phyloP scores from a whole-genome alignment of 441 rosid species.

The Adansonia grandidieri region DNA sequence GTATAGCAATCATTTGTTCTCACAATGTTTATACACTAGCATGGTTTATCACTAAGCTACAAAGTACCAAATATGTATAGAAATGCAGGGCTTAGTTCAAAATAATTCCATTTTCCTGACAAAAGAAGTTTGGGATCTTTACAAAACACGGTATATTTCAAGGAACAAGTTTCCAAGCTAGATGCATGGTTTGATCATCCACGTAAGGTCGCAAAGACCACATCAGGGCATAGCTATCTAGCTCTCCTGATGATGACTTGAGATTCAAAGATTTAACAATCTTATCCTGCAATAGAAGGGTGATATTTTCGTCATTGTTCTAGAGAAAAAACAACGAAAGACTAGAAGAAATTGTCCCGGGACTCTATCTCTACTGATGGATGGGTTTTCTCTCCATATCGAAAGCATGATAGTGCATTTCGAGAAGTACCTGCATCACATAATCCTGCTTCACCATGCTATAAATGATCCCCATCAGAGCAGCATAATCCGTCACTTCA shows the following conservation, averaged over 20 bases:
- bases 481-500: slow-evolving; percentile 52
- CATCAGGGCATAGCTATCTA: slow-evolving; percentile 72
- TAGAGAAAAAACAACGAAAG: not conserved
- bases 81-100: not conserved
- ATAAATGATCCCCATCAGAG: slow-evolving; percentile 58
- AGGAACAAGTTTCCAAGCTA: slow-evolving; percentile 63
- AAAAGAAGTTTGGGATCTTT: not conserved
- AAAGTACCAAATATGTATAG: not conserved
- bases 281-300: slow-evolving; percentile 55
- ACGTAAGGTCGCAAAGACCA: slow-evolving; percentile 84
- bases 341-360: not conserved
- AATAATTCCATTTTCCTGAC: not conserved
- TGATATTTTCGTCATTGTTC: not conserved
- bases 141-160: slow-evolving; percentile 6
- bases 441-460: slow-evolving; percentile 76
- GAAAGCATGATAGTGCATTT: not conserved
- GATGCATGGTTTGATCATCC: slow-evolving; percentile 58
- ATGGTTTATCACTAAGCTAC: not conserved
- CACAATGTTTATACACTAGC: too few relatives aligned
- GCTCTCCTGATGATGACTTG: slow-evolving; percentile 57
- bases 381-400: not conserved
- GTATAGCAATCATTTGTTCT: too few relatives aligned
- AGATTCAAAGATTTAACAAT: slow-evolving; percentile 64
- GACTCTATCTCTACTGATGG: not conserved
- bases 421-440: slow-evolving; percentile 67